Conservation (phyloP, 768 basidiomycete species). For the Pleurotus cornucopiae region DNA sequence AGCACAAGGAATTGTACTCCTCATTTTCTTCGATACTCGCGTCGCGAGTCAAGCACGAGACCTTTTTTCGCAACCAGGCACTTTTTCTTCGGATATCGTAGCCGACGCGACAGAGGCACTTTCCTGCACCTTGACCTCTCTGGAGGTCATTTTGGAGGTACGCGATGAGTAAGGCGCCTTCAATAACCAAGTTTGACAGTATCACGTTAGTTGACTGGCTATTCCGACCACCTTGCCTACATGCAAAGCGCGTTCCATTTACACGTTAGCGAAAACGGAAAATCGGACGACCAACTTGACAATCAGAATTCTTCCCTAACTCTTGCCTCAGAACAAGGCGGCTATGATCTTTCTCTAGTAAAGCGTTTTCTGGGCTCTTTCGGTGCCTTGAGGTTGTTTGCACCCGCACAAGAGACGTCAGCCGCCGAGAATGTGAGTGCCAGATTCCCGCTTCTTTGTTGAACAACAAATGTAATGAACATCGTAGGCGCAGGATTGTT, state of each 20-base stretch:
- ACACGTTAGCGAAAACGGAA: constrained; percentile 28
- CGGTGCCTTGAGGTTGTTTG: constrained; percentile 24
- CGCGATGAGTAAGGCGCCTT: constrained; percentile 10
- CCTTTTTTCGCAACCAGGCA: constrained; percentile 19
- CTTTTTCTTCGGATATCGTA: constrained; percentile 22
- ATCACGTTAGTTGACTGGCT: constrained; percentile 45
- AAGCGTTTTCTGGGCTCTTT: constrained; percentile 29
- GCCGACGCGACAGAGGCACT: constrained; percentile 22
- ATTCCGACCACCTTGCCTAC: constrained; percentile 44
- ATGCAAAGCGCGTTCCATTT: constrained; percentile 52
- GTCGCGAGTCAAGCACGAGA: constrained; percentile 33
- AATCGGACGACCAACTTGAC: constrained; percentile 14
- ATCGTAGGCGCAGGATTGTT: neutral
- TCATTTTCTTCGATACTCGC: constrained; percentile 60
- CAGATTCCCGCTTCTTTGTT: neutral
- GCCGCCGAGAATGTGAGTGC: constrained; percentile 17
- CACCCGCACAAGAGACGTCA: constrained; percentile 3
- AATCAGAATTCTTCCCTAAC: neutral
- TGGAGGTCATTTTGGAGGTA: constrained; percentile 44
- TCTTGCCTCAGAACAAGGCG: neutral
- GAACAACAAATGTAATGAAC: no score
- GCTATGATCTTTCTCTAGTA: constrained; percentile 22
- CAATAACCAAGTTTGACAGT: constrained; percentile 4
- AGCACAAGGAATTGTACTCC: constrained; percentile 47
- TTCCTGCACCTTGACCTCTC: constrained; percentile 40